Evolutionary conservation across 371 early-diverging fungal species (phyloP), one percentile per base, ranked within the genome.

Genomic region (Neoconidiobolus thromboides): DNA sequence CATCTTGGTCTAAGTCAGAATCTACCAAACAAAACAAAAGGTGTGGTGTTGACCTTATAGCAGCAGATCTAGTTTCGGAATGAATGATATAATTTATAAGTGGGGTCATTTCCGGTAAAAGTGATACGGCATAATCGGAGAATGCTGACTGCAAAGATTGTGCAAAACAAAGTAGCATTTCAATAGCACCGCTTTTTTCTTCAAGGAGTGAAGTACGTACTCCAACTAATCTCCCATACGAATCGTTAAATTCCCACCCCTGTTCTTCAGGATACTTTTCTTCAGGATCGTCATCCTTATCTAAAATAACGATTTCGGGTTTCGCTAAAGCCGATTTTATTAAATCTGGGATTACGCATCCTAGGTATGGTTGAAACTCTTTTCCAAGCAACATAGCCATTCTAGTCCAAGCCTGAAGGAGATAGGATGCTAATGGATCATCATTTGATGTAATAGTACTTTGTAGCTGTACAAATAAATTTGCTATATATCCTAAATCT

Each of bases 101-200:
- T 43, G 94, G 91, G 48, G 95, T 68, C 46, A 86, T 82, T 60
- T 91, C 79, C 48, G 85, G 84, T 64, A 94, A 73, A 15, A 89
- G 83, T 65, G 78, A 70, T 58, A 76, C 76, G 15, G 87, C 91
- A 67, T 87, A 94, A 3, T 85, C 80, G 48, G 79, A 74, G 75
- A 96, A 98, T 36, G 83, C 86, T 40, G 83, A 78, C 49, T 89
- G 90, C 51, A 98, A 78, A 64, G 92, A 89, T 57, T 85, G 77
- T 12, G 93, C 93, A 66, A 96, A 98, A 67, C 87, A 89, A 42
- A 86, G 79, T 59, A 98, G 73, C 95, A 96, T 95, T 69, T 96
- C 96, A 37, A 96, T 85, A 37, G 98, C 96, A 26, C 91, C 89
- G 70, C 86, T 86, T 71, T 96, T 98, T 63, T 96, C 96, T 68